A percentile compares a stretch with the other conserved stretches of the same genome.
Conservation (phyloP, 805 yeast species). For the Candida cerambycidarum region DNA sequence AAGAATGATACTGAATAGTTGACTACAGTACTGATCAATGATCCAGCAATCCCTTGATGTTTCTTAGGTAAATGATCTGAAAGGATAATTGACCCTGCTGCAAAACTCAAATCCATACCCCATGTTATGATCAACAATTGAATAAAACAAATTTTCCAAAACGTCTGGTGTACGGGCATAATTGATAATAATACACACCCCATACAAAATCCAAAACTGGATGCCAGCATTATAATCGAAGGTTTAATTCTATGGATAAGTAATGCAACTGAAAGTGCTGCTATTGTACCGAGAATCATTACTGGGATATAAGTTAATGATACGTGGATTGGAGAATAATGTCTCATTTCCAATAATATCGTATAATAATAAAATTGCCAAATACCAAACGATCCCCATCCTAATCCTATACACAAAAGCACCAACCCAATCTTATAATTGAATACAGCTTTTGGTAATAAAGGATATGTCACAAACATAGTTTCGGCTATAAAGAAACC, state of each 20-base stretch:
- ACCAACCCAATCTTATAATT: constrained; percentile 47
- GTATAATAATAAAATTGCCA: constrained; percentile 67
- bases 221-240: constrained; percentile 46
- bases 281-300: constrained; percentile 54
- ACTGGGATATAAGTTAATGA: constrained; percentile 45
- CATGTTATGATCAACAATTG: constrained; percentile 56
- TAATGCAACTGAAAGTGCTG: constrained; percentile 52
- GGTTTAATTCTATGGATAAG: constrained; percentile 49
- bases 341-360: constrained; percentile 50
- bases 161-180: constrained; percentile 59
- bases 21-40: constrained; percentile 66
- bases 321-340: constrained; percentile 35
- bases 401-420: constrained; percentile 51
- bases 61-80: constrained; percentile 58
- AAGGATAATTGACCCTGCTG: constrained; percentile 66
- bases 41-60: constrained; percentile 79
- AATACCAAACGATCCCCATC: constrained; percentile 79
- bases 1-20: constrained; percentile 73
- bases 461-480: constrained; percentile 46
- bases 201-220: constrained; percentile 55
- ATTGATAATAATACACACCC: constrained; percentile 55
- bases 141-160: constrained; percentile 58
- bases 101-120: constrained; percentile 81
- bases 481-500: constrained; percentile 52
- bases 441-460: constrained; percentile 53